Conservation (phyloP, 352 stramenopile genomes). For the Pythium brachiatum region DNA sequence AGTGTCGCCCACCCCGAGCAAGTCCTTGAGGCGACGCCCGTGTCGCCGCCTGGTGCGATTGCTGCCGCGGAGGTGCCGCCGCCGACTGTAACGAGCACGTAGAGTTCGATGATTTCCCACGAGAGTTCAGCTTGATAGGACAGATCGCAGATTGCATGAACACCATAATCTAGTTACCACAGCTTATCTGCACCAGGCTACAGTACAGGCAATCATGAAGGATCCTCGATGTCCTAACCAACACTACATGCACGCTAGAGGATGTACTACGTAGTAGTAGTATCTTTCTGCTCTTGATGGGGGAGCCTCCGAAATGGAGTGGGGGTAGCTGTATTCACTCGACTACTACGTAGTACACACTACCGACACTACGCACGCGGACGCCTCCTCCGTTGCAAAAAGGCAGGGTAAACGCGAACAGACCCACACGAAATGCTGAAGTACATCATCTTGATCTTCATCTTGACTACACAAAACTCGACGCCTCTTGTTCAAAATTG, state of each 20-base stretch:
- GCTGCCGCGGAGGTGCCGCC: constrained; percentile 14
- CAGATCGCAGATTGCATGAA: neutral
- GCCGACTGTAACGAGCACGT: constrained; percentile 5
- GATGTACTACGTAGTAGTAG: neutral
- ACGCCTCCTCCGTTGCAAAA: neutral
- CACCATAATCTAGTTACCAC: constrained; percentile 2
- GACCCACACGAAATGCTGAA: constrained; percentile 1
- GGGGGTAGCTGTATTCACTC: neutral
- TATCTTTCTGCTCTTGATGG: neutral
- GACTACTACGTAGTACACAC: neutral
- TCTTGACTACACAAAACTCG: constrained; percentile 3
- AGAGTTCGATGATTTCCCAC: neutral
- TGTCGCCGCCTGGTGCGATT: constrained; percentile 11
- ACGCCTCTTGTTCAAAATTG: constrained; percentile 4
- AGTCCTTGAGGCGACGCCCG: constrained; percentile 20
- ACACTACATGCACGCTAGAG: neutral
- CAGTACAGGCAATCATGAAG: neutral
- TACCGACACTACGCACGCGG: neutral
- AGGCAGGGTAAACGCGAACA: neutral
- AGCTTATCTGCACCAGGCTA: neutral
- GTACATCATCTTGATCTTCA: neutral
- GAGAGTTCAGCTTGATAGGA: neutral
- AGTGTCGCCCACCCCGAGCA: constrained; percentile 19
- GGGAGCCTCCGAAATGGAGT: neutral
- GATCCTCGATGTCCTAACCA: neutral